phyloP scores from a whole-genome alignment of 441 rosid genomes.

The Euphorbia celastroides region DNA sequence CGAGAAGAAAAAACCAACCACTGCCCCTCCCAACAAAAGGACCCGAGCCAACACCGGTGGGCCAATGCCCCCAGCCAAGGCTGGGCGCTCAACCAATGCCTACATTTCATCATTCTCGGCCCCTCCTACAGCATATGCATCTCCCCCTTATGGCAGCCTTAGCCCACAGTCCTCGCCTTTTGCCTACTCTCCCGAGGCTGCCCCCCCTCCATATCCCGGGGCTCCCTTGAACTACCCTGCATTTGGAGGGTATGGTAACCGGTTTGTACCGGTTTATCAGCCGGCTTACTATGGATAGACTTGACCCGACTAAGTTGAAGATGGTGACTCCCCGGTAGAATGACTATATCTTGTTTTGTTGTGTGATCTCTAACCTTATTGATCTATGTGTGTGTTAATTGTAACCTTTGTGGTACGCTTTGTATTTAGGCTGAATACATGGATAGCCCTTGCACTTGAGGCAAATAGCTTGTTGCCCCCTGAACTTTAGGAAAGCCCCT shows the following conservation, averaged over 20 bases:
- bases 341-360: conserved; percentile 58
- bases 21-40: conserved; percentile 88
- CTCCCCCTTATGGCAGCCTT: conserved; percentile 72
- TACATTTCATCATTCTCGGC: conserved; percentile 88
- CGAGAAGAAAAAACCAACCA: conserved; percentile 77
- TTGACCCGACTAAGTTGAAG: conserved; percentile 45
- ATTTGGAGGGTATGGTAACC: conserved; percentile 65
- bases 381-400: conserved; percentile 55
- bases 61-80: conserved; percentile 99
- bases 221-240: conserved; percentile 69
- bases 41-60: conserved; percentile 84
- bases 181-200: conserved; percentile 83
- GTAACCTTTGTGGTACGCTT: no score
- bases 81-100: conserved; percentile 85
- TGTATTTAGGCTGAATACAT: no score
- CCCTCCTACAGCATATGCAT: conserved; percentile 58
- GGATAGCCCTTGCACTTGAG: no score
- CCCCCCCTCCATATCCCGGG: conserved; percentile 58
- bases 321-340: conserved; percentile 85
- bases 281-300: conserved; percentile 97
- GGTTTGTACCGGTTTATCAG: conserved; percentile 83
- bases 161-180: conserved; percentile 70
- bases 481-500: no score
- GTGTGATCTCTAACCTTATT: conserved; percentile 73
- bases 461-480: no score